Base-by-base conservation (phyloP, 176 grass and related monocot species). In the Otatea glauca region DNA sequence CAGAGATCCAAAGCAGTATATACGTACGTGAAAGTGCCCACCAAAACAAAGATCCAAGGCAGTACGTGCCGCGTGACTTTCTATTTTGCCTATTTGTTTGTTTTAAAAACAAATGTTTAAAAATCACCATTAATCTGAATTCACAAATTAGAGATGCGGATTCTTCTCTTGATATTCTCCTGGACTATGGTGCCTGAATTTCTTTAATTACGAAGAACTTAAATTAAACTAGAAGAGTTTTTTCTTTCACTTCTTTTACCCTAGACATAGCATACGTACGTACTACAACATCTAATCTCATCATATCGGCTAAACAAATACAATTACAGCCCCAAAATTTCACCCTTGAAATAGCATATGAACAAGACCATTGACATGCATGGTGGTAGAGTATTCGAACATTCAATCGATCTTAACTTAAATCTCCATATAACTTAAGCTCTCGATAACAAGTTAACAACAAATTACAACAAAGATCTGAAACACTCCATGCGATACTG, bases 381-480 rank as follows among this genome's bases (percentile, higher is more conserved):
- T 47, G 16, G 16, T 9, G n/a, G 7, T 44, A 45, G 14, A 61
- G 9, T 21, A 77, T 39, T 39, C 37, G 39, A 81, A 68, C 65
- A 67, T 27, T 9, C 42, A 69, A 77, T 9, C 42, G 61, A 77
- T 34, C 3, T 18, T 71, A 27, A 79, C 1, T 88, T 51, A 59
- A 59, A 21, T 59, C 63, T 15, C 6, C 35, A 83, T 37, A 82
- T 75, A 72, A 45, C 17, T 72, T 73, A 79, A 47, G 15, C 10
- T 45, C 21, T 45, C 9, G 5, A 11, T 6, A 25, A 1, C 51
- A 55, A 43, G 7, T 7, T 6, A 25, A 1, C 51, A 55, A 43
- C n/a, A 72, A 51, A 25, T 88, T 73, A 66, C 68, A 84, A 1
- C 25, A 56, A 47, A 58, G 10, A 74, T 66, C 20, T 64, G 2